These are phyloP conservation scores for Penicillium roqueforti DNA, from an alignment of 495 filamentous ascomycete genomes.

Conservation along the genomic window DNA sequence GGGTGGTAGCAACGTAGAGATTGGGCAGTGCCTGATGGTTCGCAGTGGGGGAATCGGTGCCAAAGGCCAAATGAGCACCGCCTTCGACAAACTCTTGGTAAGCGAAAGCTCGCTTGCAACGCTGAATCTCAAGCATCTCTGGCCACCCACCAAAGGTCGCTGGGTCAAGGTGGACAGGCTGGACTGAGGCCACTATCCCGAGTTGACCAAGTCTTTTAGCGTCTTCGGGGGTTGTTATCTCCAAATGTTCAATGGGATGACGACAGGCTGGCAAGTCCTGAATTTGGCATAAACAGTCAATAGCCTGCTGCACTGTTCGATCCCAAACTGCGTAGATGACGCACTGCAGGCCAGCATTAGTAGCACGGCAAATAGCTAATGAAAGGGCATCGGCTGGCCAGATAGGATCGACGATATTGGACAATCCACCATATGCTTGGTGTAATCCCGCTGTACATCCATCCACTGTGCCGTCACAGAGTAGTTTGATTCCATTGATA, in stretches of 20 bases:
- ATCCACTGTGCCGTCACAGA: slow-evolving; percentile 57
- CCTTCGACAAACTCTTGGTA: slow-evolving; percentile 56
- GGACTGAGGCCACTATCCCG: slow-evolving; percentile 60
- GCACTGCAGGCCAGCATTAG: slow-evolving; percentile 49
- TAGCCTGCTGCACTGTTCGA: slow-evolving; percentile 48
- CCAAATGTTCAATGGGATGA: slow-evolving; percentile 61
- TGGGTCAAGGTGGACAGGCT: slow-evolving; percentile 61
- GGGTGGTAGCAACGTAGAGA: slow-evolving; percentile 57
- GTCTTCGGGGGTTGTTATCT: slow-evolving; percentile 51
- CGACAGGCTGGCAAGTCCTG: slow-evolving; percentile 29
- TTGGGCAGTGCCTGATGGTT: slow-evolving; percentile 53
- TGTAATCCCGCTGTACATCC: slow-evolving; percentile 53
- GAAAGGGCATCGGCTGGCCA: slow-evolving; percentile 3
- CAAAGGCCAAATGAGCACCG: slow-evolving; percentile 52
- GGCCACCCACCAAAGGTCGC: slow-evolving; percentile 59
- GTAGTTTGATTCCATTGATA: slow-evolving; percentile 55
- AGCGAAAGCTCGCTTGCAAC: slow-evolving; percentile 54
- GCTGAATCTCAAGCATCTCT: slow-evolving; percentile 46
- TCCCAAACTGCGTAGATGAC: slow-evolving; percentile 64
- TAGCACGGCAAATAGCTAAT: slow-evolving; percentile 8
- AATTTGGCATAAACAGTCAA: slow-evolving; percentile 48
- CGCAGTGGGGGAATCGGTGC: slow-evolving; percentile 59
- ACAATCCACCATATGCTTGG: slow-evolving; percentile 44
- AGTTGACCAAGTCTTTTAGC: slow-evolving; percentile 48
- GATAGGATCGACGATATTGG: slow-evolving; percentile 5